Evolutionary conservation across 192 early-diverging fungal species (phyloP).

Genomic region (Endogone sp.): DNA sequence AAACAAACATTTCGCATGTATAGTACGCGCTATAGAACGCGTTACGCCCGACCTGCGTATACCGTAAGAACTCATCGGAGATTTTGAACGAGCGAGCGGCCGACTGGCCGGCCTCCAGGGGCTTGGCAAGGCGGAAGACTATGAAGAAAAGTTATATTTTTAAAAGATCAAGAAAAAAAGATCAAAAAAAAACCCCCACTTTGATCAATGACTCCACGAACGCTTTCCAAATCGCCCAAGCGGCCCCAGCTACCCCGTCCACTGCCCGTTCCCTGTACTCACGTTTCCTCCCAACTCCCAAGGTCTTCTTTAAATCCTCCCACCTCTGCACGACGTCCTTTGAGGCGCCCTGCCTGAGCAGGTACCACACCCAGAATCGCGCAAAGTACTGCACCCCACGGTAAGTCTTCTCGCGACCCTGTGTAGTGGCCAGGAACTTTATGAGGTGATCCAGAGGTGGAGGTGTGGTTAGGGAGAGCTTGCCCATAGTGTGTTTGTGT

Average conservation of each 20-base stretch:
- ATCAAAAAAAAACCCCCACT: too few species aligned
- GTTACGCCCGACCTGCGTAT: conserved; percentile 51
- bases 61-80: conserved; percentile 54
- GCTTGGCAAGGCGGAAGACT: conserved; percentile 70
- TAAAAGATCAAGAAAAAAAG: neutral
- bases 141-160: neutral
- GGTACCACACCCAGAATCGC: conserved; percentile 71
- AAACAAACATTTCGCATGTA: conserved; percentile 54
- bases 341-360: conserved; percentile 47
- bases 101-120: conserved; percentile 60
- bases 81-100: conserved; percentile 42
- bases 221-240: too few species aligned
- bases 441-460: conserved; percentile 28
- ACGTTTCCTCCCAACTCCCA: conserved; percentile 67
- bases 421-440: conserved; percentile 56
- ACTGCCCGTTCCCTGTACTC: conserved; percentile 18
- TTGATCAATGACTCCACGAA: too few species aligned
- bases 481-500: neutral
- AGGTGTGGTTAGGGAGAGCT: neutral
- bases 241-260: too few species aligned
- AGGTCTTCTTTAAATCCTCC: conserved; percentile 54
- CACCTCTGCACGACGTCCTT: conserved; percentile 58
- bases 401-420: conserved; percentile 75
- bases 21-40: conserved; percentile 59
- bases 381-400: conserved; percentile 85